Evolutionary conservation across 129 eudicot species (phyloP).

Genomic region (Scalesia atractyloides): DNA sequence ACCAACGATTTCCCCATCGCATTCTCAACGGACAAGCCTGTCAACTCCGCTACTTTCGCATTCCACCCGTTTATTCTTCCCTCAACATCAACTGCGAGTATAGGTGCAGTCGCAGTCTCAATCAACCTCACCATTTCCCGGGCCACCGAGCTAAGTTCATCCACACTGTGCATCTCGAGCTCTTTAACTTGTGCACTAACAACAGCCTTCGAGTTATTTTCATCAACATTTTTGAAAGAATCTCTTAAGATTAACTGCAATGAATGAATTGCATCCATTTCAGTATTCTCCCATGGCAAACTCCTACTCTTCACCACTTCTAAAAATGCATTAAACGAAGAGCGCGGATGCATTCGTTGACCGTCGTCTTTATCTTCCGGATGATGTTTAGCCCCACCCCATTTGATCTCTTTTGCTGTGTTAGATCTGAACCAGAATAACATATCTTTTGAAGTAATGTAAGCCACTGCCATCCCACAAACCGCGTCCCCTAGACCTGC

Average conservation of each 20-base stretch:
- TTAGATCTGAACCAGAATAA: conserved; percentile 93
- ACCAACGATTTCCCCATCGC: conserved; percentile 88
- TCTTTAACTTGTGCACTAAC: conserved; percentile 44
- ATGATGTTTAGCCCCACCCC: conserved; percentile 98
- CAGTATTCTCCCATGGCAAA: conserved; percentile 85
- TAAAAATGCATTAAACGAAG: conserved; percentile 84
- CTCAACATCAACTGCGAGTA: conserved; percentile 74
- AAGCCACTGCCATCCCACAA: conserved; percentile 92
- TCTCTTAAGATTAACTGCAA: conserved; percentile 82
- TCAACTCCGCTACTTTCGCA: conserved; percentile 75
- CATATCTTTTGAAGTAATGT: conserved; percentile 63
- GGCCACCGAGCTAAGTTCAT: conserved; percentile 78
- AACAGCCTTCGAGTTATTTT: conserved; percentile 53
- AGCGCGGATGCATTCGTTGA: conserved; percentile 86
- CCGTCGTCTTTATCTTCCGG: conserved; percentile 84
- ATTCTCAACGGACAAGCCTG: conserved; percentile 71
- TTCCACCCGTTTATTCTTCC: conserved; percentile 95
- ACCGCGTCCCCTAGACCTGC: conserved; percentile 67
- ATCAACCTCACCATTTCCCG: conserved; percentile 87
- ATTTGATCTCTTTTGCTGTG: conserved; percentile 76
- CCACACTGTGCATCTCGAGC: conserved; percentile 52
- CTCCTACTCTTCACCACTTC: conserved; percentile 86
- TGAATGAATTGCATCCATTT: conserved; percentile 95
- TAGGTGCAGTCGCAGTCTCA: conserved; percentile 93
- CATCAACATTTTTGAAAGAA: conserved; percentile 55